Evolutionary conservation across 768 basidiomycete genomes (phyloP).

Genomic region (Rubroboletus pulcherrimus): DNA sequence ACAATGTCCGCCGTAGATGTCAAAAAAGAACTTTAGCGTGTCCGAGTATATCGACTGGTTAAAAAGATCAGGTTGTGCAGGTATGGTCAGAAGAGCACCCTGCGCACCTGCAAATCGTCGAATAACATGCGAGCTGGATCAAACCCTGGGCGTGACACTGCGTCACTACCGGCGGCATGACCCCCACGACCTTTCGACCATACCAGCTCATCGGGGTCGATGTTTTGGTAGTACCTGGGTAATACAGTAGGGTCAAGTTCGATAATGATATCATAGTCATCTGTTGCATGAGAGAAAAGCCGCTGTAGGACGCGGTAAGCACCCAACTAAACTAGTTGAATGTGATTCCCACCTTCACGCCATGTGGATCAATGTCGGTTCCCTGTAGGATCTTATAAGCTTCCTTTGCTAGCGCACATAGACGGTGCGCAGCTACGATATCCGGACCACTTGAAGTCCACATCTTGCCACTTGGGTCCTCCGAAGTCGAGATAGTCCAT

Average conservation of each 20-base stretch:
- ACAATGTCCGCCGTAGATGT: constrained; percentile 70
- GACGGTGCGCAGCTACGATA: constrained; percentile 66
- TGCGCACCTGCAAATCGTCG: constrained; percentile 65
- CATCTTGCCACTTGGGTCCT: constrained; percentile 66
- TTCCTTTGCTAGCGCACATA: constrained; percentile 71
- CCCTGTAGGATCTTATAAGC: constrained; percentile 58
- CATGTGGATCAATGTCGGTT: constrained; percentile 45
- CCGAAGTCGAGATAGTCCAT: constrained; percentile 78
- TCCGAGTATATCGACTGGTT: constrained; percentile 66
- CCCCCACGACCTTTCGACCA: constrained; percentile 38
- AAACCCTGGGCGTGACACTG: constrained; percentile 58
- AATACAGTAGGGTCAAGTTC: constrained; percentile 62
- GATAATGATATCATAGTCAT: constrained; percentile 84
- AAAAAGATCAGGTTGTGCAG: constrained; percentile 1
- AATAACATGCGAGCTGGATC: constrained; percentile 72
- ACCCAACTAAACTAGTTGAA: not conserved
- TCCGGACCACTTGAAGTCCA: constrained; percentile 75
- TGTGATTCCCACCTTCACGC: constrained; percentile 52
- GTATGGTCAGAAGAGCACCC: not conserved
- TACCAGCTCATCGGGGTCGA: constrained; percentile 47
- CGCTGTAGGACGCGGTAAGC: constrained; percentile 40
- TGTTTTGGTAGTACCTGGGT: constrained; percentile 72
- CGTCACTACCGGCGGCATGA: constrained; percentile 31
- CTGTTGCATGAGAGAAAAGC: constrained; percentile 80
- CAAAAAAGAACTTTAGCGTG: constrained; percentile 80